These are phyloP conservation scores for Claviceps pazoutovae DNA, from an alignment of 2,329 filamentous ascomycete genomes.

Conservation along the genomic window DNA sequence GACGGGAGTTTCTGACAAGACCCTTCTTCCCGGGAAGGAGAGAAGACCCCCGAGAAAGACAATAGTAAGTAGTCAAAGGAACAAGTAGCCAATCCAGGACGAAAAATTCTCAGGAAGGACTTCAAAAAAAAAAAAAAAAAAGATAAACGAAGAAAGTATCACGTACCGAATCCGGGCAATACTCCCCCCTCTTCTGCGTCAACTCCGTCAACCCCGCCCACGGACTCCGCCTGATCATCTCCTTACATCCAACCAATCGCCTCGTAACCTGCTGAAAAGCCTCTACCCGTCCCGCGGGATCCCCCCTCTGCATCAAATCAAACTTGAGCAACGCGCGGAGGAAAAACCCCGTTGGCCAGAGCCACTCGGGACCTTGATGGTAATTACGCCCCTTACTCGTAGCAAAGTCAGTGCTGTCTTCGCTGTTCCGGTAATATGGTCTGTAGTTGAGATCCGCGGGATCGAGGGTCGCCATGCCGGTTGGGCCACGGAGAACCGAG, in stretches of 20 bases:
- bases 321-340: slow-evolving; percentile 83
- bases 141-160: too few species aligned
- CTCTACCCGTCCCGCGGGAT: slow-evolving; percentile 56
- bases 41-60: not conserved
- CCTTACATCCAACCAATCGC: slow-evolving; percentile 69
- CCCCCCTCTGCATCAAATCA: slow-evolving; percentile 55
- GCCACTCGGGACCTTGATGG: slow-evolving; percentile 95
- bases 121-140: not conserved
- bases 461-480: slow-evolving; percentile 91
- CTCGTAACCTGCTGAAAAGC: slow-evolving; percentile 90
- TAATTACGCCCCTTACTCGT: slow-evolving; percentile 94
- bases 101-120: too few species aligned
- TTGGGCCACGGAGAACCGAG: slow-evolving; percentile 64
- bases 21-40: not conserved
- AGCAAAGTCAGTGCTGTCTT: slow-evolving; percentile 81
- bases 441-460: slow-evolving; percentile 86
- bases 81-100: not conserved
- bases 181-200: slow-evolving; percentile 76
- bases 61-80: not conserved
- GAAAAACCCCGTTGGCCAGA: slow-evolving; percentile 96
- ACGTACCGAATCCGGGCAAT: slow-evolving; percentile 72
- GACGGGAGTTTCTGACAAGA: not conserved
- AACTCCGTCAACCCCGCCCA: slow-evolving; percentile 91
- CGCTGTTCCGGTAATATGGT: slow-evolving; percentile 87
- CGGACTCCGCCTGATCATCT: slow-evolving; percentile 61